Evolutionary conservation across 106 monocot species (phyloP).

Genomic region (Vanilla planifolia): DNA sequence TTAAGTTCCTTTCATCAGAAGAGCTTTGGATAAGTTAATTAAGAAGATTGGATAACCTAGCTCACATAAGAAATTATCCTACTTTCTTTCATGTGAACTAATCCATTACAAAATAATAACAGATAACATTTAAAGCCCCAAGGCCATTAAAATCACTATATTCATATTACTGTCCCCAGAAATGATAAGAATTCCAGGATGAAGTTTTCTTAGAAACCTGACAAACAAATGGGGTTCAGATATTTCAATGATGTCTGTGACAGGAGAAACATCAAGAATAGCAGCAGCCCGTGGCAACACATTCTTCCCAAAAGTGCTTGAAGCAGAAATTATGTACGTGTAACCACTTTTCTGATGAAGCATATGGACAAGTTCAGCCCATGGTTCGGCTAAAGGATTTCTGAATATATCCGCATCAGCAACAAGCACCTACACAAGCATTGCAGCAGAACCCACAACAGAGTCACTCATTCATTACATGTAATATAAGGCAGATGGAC

Average conservation of each 20-base stretch:
- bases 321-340: slow-evolving; percentile 77
- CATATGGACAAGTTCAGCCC: slow-evolving; percentile 71
- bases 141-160: too few relatives aligned
- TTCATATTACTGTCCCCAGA: too few relatives aligned
- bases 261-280: slow-evolving; percentile 85
- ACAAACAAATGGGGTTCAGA: slow-evolving; percentile 65
- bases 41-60: too few relatives aligned
- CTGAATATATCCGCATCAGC: slow-evolving; percentile 63
- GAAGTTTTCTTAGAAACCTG: slow-evolving; percentile 37
- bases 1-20: too few relatives aligned
- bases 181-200: neutral
- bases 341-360: slow-evolving; percentile 61
- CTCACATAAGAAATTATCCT: too few relatives aligned
- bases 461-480: too few relatives aligned
- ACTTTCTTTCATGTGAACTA: too few relatives aligned
- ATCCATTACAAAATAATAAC: too few relatives aligned
- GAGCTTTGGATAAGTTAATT: too few relatives aligned
- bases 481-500: too few relatives aligned
- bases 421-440: slow-evolving; percentile 95
- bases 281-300: slow-evolving; percentile 87
- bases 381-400: slow-evolving; percentile 87
- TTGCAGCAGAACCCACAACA: too few relatives aligned
- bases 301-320: slow-evolving; percentile 96
- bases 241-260: slow-evolving; percentile 85
- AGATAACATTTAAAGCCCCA: too few relatives aligned